Conservation (phyloP, 2,329 filamentous ascomycete species). For the Penicillium sp. region DNA sequence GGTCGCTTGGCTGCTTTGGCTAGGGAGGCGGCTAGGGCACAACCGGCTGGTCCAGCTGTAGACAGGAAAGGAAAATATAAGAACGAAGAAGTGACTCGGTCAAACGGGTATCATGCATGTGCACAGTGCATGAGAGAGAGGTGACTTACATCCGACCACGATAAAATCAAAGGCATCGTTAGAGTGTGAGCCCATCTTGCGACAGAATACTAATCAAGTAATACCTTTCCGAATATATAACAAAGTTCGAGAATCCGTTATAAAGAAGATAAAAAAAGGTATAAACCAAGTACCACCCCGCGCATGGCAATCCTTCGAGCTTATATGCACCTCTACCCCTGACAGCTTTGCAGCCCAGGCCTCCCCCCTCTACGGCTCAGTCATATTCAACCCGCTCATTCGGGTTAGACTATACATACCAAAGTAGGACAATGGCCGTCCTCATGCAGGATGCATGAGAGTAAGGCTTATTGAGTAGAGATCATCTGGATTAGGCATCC, state of each 20-base stretch:
- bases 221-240: not conserved
- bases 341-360: not conserved
- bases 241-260: not conserved
- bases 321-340: not conserved
- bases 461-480: not conserved
- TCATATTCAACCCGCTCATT: not conserved
- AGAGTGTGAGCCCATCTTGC: not conserved
- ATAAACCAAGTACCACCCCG: not conserved
- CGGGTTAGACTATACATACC: not conserved
- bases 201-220: too few relatives aligned
- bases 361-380: not conserved
- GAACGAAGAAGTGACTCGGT: not conserved
- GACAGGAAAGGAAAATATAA: not conserved
- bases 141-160: constrained; percentile 24
- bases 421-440: not conserved
- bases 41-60: constrained; percentile 63
- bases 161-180: constrained; percentile 29
- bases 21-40: constrained; percentile 58
- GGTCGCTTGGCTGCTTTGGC: constrained; percentile 54
- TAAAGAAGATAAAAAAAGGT: not conserved
- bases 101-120: not conserved
- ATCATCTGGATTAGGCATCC: not conserved
- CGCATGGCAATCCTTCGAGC: not conserved
- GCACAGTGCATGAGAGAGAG: not conserved
- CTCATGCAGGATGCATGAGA: not conserved